Base-by-base conservation (phyloP, 169 alveolate genomes). In the Theileria equi region DNA sequence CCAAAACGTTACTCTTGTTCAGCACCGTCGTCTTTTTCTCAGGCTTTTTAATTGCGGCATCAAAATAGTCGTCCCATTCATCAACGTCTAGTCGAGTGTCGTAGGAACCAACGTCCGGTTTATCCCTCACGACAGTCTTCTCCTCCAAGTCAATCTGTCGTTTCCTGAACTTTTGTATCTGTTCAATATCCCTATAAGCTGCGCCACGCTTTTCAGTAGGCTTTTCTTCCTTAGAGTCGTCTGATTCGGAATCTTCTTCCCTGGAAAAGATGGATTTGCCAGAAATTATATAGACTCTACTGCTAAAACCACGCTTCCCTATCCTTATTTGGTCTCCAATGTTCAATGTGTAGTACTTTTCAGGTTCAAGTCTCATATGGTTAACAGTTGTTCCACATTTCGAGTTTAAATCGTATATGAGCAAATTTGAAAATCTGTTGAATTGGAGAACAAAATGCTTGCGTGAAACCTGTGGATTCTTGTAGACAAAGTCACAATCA, bases 251-350 rank as follows among this genome's bases (percentile, higher is more conserved):
- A n/a, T 26, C 38, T 19, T 55, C 35, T 38, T 13, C 8, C 58
- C 57, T 25, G 44, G 84, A 6, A 60, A 65, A 23, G 52, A 61
- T 29, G 32, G 76, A 64, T 23, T 38, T 36, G 13, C 70, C 70
- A 2, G 48, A 49, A n/a, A 77, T 34, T 1, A 77, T 49, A 31
- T 66, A 77, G 11, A 76, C 48, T 38, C 86, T 45, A 57, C 61
- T 48, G 52, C 71, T 67, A 0, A 40, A 19, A 13, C 81, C 86
- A 7, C 68, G 64, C 28, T 10, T 3, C n/a, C 86, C 86, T 32
- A 77, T 48, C 2, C 80, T 61, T n/a, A 77, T 48, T 31, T 77
- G 86, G 62, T 77, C 86, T 4, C 86, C 86, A 17, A 7, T 65
- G 7, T 40, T 53, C 10, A 66, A 69, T 29, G 40, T 32, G 35